Conservation (phyloP, 2,329 filamentous ascomycete species). For the Mycocentrospora acerina region DNA sequence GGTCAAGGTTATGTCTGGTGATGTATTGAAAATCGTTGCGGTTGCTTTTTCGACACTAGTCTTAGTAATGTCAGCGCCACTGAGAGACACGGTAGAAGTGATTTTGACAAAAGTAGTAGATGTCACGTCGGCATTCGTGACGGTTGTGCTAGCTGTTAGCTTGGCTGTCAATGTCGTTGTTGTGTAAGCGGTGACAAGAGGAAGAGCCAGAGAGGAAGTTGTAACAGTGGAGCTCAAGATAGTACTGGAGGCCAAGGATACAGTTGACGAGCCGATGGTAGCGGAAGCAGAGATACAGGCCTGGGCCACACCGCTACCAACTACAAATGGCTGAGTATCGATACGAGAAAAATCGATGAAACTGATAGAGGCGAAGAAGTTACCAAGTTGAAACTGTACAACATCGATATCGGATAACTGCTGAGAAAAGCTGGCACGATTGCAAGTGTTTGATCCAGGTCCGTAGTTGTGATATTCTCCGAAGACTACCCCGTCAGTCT, state of each 20-base stretch:
- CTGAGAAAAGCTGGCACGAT: constrained; percentile 40
- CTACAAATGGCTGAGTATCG: constrained; percentile 41
- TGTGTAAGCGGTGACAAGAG: constrained; percentile 16
- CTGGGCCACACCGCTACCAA: constrained; percentile 33
- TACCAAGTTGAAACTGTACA: constrained; percentile 43
- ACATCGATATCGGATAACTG: constrained; percentile 41
- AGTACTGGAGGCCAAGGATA: neutral
- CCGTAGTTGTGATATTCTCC: constrained; percentile 43
- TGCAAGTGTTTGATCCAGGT: constrained; percentile 34
- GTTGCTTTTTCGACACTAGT: constrained; percentile 21
- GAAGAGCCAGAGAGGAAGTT: constrained; percentile 3
- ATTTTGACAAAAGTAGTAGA: constrained; percentile 20
- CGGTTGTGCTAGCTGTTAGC: constrained; percentile 14
- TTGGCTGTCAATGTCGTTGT: constrained; percentile 20
- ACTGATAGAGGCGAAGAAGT: constrained; percentile 44
- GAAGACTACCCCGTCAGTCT: constrained; percentile 20
- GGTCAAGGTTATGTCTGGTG: constrained; percentile 24
- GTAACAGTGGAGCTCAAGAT: constrained; percentile 6
- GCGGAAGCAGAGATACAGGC: constrained; percentile 22
- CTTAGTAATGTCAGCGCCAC: constrained; percentile 13
- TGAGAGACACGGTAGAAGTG: constrained; percentile 11
- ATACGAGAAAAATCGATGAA: constrained; percentile 49
- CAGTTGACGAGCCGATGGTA: neutral
- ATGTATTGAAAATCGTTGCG: constrained; percentile 26
- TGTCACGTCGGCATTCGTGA: constrained; percentile 23